Percentiles rank a stretch among this genome's conserved stretches.
phyloP scores from a whole-genome alignment of 805 yeast genomes.

The Pichia pseudocactophila region DNA sequence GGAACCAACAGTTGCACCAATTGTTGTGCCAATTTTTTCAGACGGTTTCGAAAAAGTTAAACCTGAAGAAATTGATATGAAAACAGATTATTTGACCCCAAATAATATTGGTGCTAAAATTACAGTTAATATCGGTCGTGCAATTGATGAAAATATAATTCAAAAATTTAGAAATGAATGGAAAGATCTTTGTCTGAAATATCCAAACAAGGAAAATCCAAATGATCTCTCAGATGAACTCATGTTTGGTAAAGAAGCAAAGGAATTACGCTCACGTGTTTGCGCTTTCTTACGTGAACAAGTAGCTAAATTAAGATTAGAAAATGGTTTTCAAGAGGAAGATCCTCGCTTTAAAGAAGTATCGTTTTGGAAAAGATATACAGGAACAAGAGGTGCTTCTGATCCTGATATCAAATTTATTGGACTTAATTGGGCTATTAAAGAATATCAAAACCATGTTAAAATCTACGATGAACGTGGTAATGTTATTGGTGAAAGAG shows the following conservation, averaged over 20 bases:
- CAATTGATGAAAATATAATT: conserved; percentile 52
- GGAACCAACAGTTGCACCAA: conserved; percentile 77
- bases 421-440: conserved; percentile 79
- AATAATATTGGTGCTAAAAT: conserved; percentile 59
- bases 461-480: conserved; percentile 26
- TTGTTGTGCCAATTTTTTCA: conserved; percentile 77
- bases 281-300: conserved; percentile 61
- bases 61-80: conserved; percentile 63
- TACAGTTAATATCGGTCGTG: conserved; percentile 62
- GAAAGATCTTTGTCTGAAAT: conserved; percentile 50
- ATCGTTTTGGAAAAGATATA: conserved; percentile 65
- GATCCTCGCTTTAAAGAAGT: conserved; percentile 63
- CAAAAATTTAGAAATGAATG: conserved; percentile 59
- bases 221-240: conserved; percentile 54
- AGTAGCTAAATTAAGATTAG: conserved; percentile 42
- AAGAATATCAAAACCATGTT: conserved; percentile 47
- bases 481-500: conserved; percentile 18
- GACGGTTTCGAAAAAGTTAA: conserved; percentile 81
- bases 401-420: conserved; percentile 64
- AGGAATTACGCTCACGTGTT: conserved; percentile 55
- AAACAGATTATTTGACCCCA: conserved; percentile 36
- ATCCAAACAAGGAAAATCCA: conserved; percentile 42
- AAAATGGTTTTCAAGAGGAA: conserved; percentile 41
- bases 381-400: conserved; percentile 52
- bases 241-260: conserved; percentile 55